Evolutionary conservation across 768 basidiomycete species (phyloP).

Genomic region (Daedaleopsis nitida): DNA sequence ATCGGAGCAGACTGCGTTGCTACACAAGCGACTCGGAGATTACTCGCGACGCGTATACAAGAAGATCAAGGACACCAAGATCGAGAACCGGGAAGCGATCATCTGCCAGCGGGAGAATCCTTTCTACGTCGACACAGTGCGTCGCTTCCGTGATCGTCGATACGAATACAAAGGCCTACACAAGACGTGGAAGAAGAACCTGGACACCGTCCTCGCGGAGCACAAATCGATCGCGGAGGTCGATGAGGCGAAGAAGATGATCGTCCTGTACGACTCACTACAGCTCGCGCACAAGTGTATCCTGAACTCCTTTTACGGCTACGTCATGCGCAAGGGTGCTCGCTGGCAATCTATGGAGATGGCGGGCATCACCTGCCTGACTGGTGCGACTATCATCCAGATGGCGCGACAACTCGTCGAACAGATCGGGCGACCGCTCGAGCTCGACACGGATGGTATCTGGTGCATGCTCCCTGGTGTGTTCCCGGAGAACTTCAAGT

Average conservation of each 20-base stretch:
- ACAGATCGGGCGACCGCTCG: constrained; percentile 95
- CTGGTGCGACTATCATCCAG: constrained; percentile 97
- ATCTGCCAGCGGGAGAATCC: constrained; percentile 98
- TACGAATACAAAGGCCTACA: constrained; percentile 99
- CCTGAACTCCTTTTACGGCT: constrained; percentile 99
- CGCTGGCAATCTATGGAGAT: constrained; percentile 99
- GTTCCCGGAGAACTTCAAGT: constrained; percentile 98
- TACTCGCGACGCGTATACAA: constrained; percentile 99
- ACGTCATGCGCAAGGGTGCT: constrained; percentile 99
- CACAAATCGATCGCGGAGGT: constrained; percentile 80
- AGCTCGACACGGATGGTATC: constrained; percentile 98
- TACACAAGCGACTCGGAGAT: constrained; percentile 97
- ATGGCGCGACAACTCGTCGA: constrained; percentile 98
- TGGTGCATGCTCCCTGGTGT: constrained; percentile 99
- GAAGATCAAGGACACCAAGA: constrained; percentile 96
- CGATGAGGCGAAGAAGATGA: constrained; percentile 98
- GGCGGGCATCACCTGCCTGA: constrained; percentile 98
- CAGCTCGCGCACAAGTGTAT: constrained; percentile 99
- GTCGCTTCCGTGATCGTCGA: constrained; percentile 93
- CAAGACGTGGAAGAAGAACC: constrained; percentile 99
- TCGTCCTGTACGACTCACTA: constrained; percentile 96
- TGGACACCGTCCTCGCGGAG: constrained; percentile 72
- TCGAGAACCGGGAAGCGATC: constrained; percentile 91
- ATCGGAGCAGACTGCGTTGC: constrained; percentile 85
- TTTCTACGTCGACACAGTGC: constrained; percentile 98